A percentile compares a stretch with the other conserved stretches of the same genome.
Evolutionary conservation across 2,329 filamentous ascomycete genomes (phyloP).

Genomic region (Alternaria metachromatica): DNA sequence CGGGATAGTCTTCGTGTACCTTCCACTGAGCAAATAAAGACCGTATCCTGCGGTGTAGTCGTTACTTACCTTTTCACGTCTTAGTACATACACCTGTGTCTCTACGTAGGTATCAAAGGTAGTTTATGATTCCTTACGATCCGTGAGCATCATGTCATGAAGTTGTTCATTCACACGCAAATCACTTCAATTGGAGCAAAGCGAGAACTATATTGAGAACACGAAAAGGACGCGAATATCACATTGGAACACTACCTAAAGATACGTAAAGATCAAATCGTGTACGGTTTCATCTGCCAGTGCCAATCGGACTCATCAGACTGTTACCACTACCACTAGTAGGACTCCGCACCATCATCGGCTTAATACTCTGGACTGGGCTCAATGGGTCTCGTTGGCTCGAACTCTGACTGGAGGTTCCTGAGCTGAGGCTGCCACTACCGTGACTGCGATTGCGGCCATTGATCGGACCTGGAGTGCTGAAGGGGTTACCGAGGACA

Average conservation of each 20-base stretch:
- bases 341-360: constrained; percentile 42
- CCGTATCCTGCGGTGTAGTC: neutral
- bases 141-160: neutral
- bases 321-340: constrained; percentile 40
- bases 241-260: constrained; percentile 35
- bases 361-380: constrained; percentile 43
- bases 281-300: constrained; percentile 27
- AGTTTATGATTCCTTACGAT: neutral
- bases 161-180: neutral
- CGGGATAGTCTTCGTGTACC: neutral
- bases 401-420: constrained; percentile 48
- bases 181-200: neutral
- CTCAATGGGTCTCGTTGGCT: constrained; percentile 50
- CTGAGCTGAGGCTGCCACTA: constrained; percentile 56
- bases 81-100: neutral
- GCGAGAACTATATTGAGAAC: neutral
- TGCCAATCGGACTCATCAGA: constrained; percentile 41
- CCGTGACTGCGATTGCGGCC: constrained; percentile 55
- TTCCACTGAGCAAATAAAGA: neutral
- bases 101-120: neutral
- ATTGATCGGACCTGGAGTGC: constrained; percentile 47
- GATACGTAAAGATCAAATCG: constrained; percentile 22
- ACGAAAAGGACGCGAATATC: constrained; percentile 33
- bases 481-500: constrained; percentile 46
- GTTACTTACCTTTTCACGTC: neutral